Conservation (phyloP, 768 basidiomycete genomes). For the Pleurotus sapidus region DNA sequence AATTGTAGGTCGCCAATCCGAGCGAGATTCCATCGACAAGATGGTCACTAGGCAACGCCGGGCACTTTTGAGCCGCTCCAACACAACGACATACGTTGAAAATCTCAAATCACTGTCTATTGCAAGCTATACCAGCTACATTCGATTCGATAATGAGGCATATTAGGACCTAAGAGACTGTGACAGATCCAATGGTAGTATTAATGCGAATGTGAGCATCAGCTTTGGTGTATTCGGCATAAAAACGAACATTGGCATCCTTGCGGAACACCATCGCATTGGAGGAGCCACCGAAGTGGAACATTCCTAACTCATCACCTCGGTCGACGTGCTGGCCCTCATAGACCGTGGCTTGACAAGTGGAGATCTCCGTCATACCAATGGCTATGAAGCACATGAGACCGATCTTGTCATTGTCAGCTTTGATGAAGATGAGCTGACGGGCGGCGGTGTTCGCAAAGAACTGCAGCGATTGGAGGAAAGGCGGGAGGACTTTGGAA, state of each 20-base stretch:
- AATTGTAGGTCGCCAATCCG: too few species aligned
- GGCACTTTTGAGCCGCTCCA: too few species aligned
- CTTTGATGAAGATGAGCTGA: conserved; percentile 50
- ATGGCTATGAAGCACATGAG: conserved; percentile 54
- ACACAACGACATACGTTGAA: too few species aligned
- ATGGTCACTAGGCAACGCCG: too few species aligned
- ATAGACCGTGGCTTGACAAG: conserved; percentile 47
- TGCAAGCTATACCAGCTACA: too few species aligned
- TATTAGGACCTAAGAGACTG: too few species aligned
- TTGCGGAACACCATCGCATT: conserved; percentile 43
- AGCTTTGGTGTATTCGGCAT: neutral
- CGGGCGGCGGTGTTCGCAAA: conserved; percentile 47
- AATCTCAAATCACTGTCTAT: too few species aligned
- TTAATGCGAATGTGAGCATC: conserved; percentile 11
- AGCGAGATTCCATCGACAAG: too few species aligned
- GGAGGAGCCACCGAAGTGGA: conserved; percentile 62
- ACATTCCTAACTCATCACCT: conserved; percentile 56
- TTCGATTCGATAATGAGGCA: too few species aligned
- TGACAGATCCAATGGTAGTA: conserved; percentile 8
- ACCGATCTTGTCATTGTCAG: conserved; percentile 47
- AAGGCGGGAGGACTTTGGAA: too few species aligned
- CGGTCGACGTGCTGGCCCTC: conserved; percentile 40
- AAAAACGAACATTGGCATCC: conserved; percentile 12
- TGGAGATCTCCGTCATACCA: conserved; percentile 62
- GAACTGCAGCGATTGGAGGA: conserved; percentile 26